Conservation (phyloP, 352 stramenopile species). For the Pythium apleroticum region DNA sequence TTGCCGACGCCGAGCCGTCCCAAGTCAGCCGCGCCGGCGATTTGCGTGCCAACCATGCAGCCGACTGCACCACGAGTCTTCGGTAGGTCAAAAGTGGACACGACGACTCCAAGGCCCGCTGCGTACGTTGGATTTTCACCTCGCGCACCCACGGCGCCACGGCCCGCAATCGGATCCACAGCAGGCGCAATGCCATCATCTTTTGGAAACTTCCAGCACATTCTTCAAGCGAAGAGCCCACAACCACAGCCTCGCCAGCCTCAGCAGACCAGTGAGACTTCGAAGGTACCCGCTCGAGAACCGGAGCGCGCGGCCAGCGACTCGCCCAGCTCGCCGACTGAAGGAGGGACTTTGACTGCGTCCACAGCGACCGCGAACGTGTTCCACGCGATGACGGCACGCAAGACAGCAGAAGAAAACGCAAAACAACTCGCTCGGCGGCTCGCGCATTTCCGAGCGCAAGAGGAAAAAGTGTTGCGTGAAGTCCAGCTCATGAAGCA, state of each 20-base stretch:
- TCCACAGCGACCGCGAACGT: constrained; percentile 26
- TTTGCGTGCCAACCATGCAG: constrained; percentile 9
- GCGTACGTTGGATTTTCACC: constrained; percentile 23
- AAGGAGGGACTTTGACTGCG: background rate
- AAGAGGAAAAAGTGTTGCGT: constrained; percentile 54
- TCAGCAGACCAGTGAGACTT: background rate
- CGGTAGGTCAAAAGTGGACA: background rate
- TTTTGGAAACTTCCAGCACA: constrained; percentile 10
- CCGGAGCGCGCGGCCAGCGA: background rate
- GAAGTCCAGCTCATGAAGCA: constrained; percentile 54
- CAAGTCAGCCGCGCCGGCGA: constrained; percentile 17
- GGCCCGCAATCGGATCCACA: background rate
- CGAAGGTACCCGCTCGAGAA: background rate
- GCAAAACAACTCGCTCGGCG: constrained; percentile 47
- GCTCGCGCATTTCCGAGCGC: constrained; percentile 49
- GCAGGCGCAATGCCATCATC: background rate
- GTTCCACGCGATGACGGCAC: constrained; percentile 43
- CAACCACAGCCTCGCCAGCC: background rate
- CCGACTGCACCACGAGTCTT: background rate
- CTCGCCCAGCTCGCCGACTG: background rate
- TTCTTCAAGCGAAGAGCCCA: constrained; percentile 9
- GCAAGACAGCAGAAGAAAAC: constrained; percentile 54
- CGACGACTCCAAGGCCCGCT: background rate
- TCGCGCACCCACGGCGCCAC: constrained; percentile 1
- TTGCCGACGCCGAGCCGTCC: constrained; percentile 15